Percentiles rank a stretch among this genome's conserved stretches.
Evolutionary conservation across 139 green algal genomes (phyloP).

Genomic region (Coelastrella sp.): DNA sequence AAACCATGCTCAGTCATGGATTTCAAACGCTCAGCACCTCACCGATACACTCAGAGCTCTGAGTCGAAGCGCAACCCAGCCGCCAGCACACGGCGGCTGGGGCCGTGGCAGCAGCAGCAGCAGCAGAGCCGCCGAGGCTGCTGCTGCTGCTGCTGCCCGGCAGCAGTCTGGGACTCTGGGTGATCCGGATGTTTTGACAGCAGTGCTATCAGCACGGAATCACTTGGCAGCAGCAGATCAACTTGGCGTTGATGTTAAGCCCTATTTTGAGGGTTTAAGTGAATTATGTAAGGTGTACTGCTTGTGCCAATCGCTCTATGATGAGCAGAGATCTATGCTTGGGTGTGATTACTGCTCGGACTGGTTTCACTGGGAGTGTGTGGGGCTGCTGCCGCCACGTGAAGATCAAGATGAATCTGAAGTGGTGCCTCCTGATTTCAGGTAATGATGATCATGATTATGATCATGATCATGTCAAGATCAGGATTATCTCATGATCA

Average conservation of each 20-base stretch:
- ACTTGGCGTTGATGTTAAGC: background rate
- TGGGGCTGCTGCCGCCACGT: slow-evolving; percentile 53
- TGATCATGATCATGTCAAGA: background rate
- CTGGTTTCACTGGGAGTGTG: slow-evolving; percentile 81
- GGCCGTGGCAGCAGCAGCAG: slow-evolving; percentile 5
- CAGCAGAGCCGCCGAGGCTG: slow-evolving; percentile 1
- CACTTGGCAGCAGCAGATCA: slow-evolving; percentile 7
- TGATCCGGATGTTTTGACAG: slow-evolving; percentile 5
- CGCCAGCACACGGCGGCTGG: background rate
- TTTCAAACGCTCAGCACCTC: background rate
- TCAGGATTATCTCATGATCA: background rate
- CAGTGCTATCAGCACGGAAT: background rate
- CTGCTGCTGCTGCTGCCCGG: background rate
- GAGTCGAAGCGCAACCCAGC: background rate
- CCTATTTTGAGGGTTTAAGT: slow-evolving; percentile 34
- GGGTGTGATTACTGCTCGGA: slow-evolving; percentile 77
- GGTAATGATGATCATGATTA: no score
- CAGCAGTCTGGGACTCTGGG: background rate
- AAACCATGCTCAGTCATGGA: no score
- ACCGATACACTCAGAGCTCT: background rate
- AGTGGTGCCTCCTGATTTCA: slow-evolving; percentile 26
- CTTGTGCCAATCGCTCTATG: slow-evolving; percentile 74
- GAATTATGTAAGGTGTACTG: slow-evolving; percentile 72
- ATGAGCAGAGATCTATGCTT: slow-evolving; percentile 74
- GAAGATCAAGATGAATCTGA: slow-evolving; percentile 22